A percentile compares a stretch with the other conserved stretches of the same genome.
phyloP scores from a whole-genome alignment of 192 early-diverging fungal genomes.

The Entomortierella beljakovae region DNA sequence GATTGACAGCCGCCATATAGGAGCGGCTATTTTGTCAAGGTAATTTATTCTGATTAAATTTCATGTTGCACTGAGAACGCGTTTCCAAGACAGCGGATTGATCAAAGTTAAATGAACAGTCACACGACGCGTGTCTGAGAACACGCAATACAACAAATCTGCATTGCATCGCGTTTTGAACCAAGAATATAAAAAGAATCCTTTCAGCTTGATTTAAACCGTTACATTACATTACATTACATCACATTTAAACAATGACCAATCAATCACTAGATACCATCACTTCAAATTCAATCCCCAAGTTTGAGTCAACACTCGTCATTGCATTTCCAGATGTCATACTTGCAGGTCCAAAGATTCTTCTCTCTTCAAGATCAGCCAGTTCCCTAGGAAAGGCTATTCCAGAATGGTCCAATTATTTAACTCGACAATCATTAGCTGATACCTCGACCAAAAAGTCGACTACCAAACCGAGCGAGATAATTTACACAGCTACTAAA shows the following conservation, averaged over 20 bases:
- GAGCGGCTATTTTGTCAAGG: no score
- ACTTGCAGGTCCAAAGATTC: constrained; percentile 36
- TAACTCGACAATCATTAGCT: constrained; percentile 2
- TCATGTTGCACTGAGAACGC: no score
- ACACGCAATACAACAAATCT: no score
- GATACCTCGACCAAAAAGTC: neutral
- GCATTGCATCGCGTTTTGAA: no score
- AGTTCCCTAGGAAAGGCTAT: constrained; percentile 3
- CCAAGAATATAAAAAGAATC: no score
- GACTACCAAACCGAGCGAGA: neutral
- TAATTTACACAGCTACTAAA: neutral
- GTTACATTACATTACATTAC: no score
- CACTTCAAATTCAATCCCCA: constrained; percentile 14
- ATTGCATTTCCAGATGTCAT: constrained; percentile 45
- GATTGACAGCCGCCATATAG: no score
- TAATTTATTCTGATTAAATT: no score
- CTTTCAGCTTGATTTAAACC: no score
- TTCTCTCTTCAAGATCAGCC: constrained; percentile 6
- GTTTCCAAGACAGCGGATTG: no score
- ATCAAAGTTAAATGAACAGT: no score
- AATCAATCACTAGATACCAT: neutral
- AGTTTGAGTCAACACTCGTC: constrained; percentile 35
- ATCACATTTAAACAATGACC: neutral
- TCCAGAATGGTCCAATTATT: constrained; percentile 31
- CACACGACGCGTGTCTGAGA: no score